Evolutionary conservation across 768 basidiomycete genomes (phyloP).

Genomic region (Termitomyces heimii): DNA sequence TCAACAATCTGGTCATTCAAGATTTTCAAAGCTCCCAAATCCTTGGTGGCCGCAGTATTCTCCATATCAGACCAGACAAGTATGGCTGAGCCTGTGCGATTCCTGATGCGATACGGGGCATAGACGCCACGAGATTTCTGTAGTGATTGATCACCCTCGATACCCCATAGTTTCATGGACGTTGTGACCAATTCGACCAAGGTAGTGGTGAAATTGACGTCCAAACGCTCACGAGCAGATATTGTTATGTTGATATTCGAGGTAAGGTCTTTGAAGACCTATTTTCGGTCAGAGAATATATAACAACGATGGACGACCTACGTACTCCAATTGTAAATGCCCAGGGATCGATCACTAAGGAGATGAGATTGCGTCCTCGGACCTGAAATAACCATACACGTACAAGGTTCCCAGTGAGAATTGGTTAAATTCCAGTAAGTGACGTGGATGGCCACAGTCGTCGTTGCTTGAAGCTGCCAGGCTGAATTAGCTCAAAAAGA

Average conservation of each 20-base stretch:
- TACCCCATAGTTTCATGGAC: slow-evolving; percentile 65
- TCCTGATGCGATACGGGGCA: slow-evolving; percentile 90
- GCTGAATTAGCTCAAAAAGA: background rate
- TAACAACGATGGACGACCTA: background rate
- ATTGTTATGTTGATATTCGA: slow-evolving; percentile 55
- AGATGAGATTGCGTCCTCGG: slow-evolving; percentile 1
- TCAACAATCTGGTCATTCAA: slow-evolving; percentile 74
- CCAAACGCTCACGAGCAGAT: slow-evolving; percentile 75
- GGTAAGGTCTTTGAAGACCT: slow-evolving; percentile 52
- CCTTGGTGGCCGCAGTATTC: slow-evolving; percentile 38
- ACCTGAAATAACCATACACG: slow-evolving; percentile 17
- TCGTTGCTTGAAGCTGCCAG: slow-evolving; percentile 73
- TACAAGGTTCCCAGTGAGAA: slow-evolving; percentile 96
- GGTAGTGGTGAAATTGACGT: slow-evolving; percentile 86
- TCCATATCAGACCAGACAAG: slow-evolving; percentile 83
- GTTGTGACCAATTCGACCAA: slow-evolving; percentile 84
- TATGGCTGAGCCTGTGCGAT: slow-evolving; percentile 84
- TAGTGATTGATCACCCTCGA: slow-evolving; percentile 65
- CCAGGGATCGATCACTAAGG: slow-evolving; percentile 94
- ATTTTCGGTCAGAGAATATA: background rate
- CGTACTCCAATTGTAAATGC: slow-evolving; percentile 67
- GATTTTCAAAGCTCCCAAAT: slow-evolving; percentile 52
- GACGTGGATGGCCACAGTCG: slow-evolving; percentile 75
- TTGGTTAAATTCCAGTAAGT: slow-evolving; percentile 97
- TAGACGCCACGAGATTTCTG: slow-evolving; percentile 80